Percentiles rank a stretch among this genome's conserved stretches.
These are phyloP conservation scores for Arabidopsis arenosa DNA, from an alignment of 345 rosid species.

Conservation along the genomic window DNA sequence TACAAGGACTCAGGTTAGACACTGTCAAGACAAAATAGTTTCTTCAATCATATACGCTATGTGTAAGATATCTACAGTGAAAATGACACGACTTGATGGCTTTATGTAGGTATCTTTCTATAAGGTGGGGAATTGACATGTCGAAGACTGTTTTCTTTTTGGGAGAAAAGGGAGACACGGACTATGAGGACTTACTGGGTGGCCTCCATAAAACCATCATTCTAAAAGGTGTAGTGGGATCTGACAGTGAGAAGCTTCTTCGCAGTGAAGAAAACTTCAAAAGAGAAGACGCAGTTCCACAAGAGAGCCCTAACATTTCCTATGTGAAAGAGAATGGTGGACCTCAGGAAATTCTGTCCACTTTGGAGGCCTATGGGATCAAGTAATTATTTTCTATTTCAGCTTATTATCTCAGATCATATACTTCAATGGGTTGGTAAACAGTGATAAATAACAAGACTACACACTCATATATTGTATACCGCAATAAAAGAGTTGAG, in stretches of 20 bases:
- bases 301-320: constrained; percentile 55
- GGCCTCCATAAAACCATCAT: constrained; percentile 77
- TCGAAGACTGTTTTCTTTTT: constrained; percentile 63
- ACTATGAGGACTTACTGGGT: constrained; percentile 66
- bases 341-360: constrained; percentile 54
- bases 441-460: constrained; percentile 15
- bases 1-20: constrained; percentile 79
- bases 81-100: constrained; percentile 25
- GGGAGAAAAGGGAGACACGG: constrained; percentile 89
- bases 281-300: constrained; percentile 60
- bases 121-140: constrained; percentile 80
- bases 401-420: constrained; percentile 23
- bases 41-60: constrained; percentile 15
- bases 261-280: constrained; percentile 62
- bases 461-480: constrained; percentile 21
- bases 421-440: constrained; percentile 31
- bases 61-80: neutral
- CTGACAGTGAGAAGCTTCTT: constrained; percentile 68
- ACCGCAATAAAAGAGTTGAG: constrained; percentile 28
- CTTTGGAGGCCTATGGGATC: constrained; percentile 55
- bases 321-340: constrained; percentile 51
- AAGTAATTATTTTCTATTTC: constrained; percentile 45
- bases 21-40: constrained; percentile 7
- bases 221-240: constrained; percentile 60
- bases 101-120: constrained; percentile 74